Conservation (phyloP, 2,329 filamentous ascomycete genomes). For the Tothia fuscella region DNA sequence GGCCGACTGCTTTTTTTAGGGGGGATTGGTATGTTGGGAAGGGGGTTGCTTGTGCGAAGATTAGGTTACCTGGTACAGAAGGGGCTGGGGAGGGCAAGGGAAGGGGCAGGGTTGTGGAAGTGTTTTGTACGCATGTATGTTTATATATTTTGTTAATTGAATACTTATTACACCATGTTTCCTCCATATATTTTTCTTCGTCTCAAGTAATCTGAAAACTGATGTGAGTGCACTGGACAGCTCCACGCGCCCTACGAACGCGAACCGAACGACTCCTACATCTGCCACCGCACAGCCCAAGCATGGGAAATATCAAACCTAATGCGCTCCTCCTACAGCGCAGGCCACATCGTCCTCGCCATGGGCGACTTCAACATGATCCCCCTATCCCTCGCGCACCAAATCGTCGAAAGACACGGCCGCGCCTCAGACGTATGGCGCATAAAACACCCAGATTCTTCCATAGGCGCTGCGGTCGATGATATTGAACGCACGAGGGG, state of each 20-base stretch:
- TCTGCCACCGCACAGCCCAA: slow-evolving; percentile 82
- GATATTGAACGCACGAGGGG: slow-evolving; percentile 53
- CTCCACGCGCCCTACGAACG: slow-evolving; percentile 78
- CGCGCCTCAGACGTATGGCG: slow-evolving; percentile 78
- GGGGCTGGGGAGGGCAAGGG: slow-evolving; percentile 46
- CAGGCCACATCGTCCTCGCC: slow-evolving; percentile 72
- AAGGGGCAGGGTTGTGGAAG: slow-evolving; percentile 56
- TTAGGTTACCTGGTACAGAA: no score
- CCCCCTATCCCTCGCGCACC: slow-evolving; percentile 74
- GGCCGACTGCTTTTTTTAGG: slow-evolving; percentile 84
- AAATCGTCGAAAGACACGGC: slow-evolving; percentile 65
- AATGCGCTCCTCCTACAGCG: slow-evolving; percentile 66
- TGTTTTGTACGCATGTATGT: slow-evolving; percentile 80
- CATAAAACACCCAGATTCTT: slow-evolving; percentile 69
- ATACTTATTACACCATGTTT: slow-evolving; percentile 5
- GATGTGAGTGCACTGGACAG: slow-evolving; percentile 20
- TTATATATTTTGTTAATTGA: neutral
- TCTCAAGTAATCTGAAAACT: neutral
- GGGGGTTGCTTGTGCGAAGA: slow-evolving; percentile 72
- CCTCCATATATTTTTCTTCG: slow-evolving; percentile 2
- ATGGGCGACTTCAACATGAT: slow-evolving; percentile 96
- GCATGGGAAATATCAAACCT: slow-evolving; percentile 91
- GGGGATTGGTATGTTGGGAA: slow-evolving; percentile 97
- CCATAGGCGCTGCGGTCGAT: slow-evolving; percentile 61
- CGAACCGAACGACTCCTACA: slow-evolving; percentile 70